Base-by-base conservation (phyloP, 805 yeast species). In the Zygosaccharomyces siamensis region DNA sequence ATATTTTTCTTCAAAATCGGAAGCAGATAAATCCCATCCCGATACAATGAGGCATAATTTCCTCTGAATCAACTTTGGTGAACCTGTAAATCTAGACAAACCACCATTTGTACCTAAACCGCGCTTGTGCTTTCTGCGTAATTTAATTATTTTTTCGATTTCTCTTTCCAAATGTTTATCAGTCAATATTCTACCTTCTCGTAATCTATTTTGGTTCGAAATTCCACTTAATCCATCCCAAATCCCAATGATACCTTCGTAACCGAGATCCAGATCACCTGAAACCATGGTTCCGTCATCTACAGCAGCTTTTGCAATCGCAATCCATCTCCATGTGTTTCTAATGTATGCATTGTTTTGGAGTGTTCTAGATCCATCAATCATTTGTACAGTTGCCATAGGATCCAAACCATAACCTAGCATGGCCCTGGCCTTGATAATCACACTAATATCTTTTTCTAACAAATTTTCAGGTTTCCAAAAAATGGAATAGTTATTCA, bases 261-360 rank as follows among this genome's bases (percentile, higher is more conserved):
- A 89, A 1, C 95, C 90, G 28, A 92, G 73, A 61, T 92, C 97
- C 33, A 88, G 70, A 14, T 79, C 83, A 21, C 80, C 81, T 4
- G 84, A 75, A 2, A 79, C 71, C 85, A 87, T 84, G 1, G 83
- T 71, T 0, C 87, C 84, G 43, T 81, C 78, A 16, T 75, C 76
- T 3, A 81, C 80, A 1, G 86, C 75, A 37, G 78, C 79, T 46
- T 79, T 76, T 0, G 95, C 88, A 44, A 86, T 78, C 1, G 80
- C 78, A 28, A 92, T 69, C 98, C 98, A 92, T 61, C 84, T 82
- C 98, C 98, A 92, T 0, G 95, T 84, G 57, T 87, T 84, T 52
- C 84, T 72, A 43, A 84, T 69, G 53, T 79, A 85, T n/a, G 71
- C 69, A 45, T 72, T 73, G 47, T 67, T 76, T 40, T 81, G 79